Evolutionary conservation across 2,329 filamentous ascomycete species (phyloP).

Genomic region (Colletotrichum lini): DNA sequence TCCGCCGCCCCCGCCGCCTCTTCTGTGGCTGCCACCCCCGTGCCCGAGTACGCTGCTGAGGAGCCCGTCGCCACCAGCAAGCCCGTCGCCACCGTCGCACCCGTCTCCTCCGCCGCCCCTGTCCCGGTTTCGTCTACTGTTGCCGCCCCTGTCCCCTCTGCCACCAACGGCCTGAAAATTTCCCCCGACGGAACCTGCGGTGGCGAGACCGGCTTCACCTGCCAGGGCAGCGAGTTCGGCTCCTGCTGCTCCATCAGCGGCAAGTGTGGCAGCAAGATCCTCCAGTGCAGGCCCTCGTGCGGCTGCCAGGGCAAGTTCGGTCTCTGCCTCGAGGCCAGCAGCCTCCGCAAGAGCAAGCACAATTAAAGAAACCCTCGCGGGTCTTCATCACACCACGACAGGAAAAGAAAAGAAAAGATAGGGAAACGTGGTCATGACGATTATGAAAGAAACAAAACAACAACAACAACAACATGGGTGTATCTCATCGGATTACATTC

Average conservation of each 20-base stretch:
- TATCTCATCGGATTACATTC: not conserved
- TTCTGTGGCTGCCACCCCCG: not conserved
- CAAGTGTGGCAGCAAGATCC: constrained; percentile 55
- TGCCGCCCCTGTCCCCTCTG: constrained; percentile 16
- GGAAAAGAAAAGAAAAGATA: not conserved
- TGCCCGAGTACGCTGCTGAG: constrained; percentile 15
- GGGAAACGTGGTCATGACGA: constrained; percentile 16
- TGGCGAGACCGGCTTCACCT: constrained; percentile 56
- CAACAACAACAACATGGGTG: not conserved
- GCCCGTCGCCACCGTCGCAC: not conserved
- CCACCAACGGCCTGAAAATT: constrained; percentile 46
- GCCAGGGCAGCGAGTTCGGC: constrained; percentile 58
- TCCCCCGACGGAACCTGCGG: constrained; percentile 59
- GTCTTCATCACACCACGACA: constrained; percentile 15
- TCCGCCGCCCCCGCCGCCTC: constrained; percentile 21
- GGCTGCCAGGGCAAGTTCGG: constrained; percentile 56
- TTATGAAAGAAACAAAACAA: constrained; percentile 12
- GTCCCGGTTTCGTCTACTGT: constrained; percentile 7
- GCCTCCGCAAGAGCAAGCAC: constrained; percentile 14
- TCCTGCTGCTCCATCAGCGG: constrained; percentile 59
- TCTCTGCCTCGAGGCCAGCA: constrained; percentile 47
- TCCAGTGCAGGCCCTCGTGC: constrained; percentile 51
- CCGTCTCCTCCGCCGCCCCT: constrained; percentile 1
- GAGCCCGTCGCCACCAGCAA: constrained; percentile 16
- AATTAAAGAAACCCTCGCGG: not conserved